A percentile compares a stretch with the other conserved stretches of the same genome.
Conservation (phyloP, 805 yeast species). For the Torulaspora quercuum region DNA sequence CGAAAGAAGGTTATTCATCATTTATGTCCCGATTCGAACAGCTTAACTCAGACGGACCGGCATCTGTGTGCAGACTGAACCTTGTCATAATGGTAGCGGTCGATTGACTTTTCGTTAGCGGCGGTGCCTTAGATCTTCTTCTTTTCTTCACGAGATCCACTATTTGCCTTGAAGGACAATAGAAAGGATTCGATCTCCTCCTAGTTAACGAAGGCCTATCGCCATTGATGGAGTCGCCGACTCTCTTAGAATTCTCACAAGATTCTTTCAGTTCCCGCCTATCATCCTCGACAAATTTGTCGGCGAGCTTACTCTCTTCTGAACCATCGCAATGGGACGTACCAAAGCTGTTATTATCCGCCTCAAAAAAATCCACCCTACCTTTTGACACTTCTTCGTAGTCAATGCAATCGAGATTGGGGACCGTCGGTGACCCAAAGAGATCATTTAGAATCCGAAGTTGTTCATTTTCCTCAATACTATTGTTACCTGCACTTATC, state of each 20-base stretch:
- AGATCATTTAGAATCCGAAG: constrained; percentile 6
- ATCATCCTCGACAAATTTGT: too few relatives aligned
- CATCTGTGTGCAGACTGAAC: too few relatives aligned
- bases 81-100: constrained; percentile 8
- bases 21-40: constrained; percentile 1
- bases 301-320: too few relatives aligned
- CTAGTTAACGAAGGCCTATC: constrained; percentile 14
- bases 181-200: constrained; percentile 22
- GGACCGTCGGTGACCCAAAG: constrained; percentile 6
- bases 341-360: too few relatives aligned
- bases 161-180: constrained; percentile 22
- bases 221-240: not conserved
- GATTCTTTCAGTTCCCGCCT: too few relatives aligned
- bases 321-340: too few relatives aligned
- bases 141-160: constrained; percentile 18
- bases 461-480: constrained; percentile 3
- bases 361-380: not conserved
- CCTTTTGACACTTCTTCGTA: not conserved
- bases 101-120: constrained; percentile 8
- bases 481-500: not conserved
- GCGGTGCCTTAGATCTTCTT: constrained; percentile 9
- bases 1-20: too few relatives aligned
- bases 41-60: constrained; percentile 7
- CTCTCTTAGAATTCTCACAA: too few relatives aligned
- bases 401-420: not conserved